A percentile compares a stretch with the other conserved stretches of the same genome.
These are phyloP conservation scores for Buddleja alternifolia DNA, from an alignment of 257 asterid species.

Conservation along the genomic window DNA sequence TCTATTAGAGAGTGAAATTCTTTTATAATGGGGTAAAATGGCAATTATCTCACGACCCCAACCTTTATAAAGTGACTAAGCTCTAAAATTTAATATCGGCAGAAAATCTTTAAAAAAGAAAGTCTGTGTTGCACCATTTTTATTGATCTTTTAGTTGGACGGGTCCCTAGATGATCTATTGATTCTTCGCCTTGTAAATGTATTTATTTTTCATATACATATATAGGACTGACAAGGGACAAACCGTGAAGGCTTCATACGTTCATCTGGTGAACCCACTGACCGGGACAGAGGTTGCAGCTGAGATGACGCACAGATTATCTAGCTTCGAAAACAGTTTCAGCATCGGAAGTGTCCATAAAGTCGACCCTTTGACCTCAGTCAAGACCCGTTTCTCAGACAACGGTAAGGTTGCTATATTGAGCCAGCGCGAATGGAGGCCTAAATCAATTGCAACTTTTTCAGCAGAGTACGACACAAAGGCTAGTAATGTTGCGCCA, in stretches of 20 bases:
- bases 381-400: conserved; percentile 76
- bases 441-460: conserved; percentile 73
- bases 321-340: conserved; percentile 60
- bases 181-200: too few relatives aligned
- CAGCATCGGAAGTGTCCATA: conserved; percentile 71
- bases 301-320: conserved; percentile 79
- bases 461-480: conserved; percentile 82
- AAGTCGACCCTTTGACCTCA: conserved; percentile 55
- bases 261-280: conserved; percentile 54
- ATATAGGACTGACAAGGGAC: conserved; percentile 77
- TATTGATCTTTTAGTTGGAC: too few relatives aligned
- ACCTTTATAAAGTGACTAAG: too few relatives aligned
- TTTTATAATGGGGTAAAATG: too few relatives aligned
- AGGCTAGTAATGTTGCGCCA: conserved; percentile 50
- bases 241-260: conserved; percentile 77
- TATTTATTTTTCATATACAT: not conserved
- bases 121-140: too few relatives aligned
- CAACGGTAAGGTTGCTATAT: conserved; percentile 65
- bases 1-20: too few relatives aligned
- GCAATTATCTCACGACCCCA: too few relatives aligned
- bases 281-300: conserved; percentile 77
- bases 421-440: conserved; percentile 83
- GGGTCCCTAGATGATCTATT: too few relatives aligned
- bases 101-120: too few relatives aligned
- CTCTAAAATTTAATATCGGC: too few relatives aligned